Evolutionary conservation across 2,329 filamentous ascomycete species (phyloP), one percentile per base, ranked within the genome.

Genomic region (Ceratocystis cacaofunesta): DNA sequence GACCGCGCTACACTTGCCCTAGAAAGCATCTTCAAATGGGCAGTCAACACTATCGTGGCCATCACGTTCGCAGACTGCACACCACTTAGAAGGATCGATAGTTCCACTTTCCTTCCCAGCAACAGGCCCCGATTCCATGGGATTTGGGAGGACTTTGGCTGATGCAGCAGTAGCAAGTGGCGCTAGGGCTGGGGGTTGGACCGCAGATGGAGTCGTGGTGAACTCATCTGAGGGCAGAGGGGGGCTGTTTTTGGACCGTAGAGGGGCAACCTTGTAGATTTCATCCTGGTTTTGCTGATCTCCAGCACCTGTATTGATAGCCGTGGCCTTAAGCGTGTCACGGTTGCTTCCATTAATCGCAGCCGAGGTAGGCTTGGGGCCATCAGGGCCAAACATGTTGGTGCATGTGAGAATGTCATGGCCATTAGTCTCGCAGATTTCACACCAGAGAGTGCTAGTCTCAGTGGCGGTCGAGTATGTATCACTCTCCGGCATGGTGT

Each of bases 31-130:
- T 76, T 96, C 92, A 75, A 95, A 88, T 12, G 92, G 91, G 75
- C 92, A 96, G 75, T 95, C 90, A 68, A 95, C 92, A 72, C 92
- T 96, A 75, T 96, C 89, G 74, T 99, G 94, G 15, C 94, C 94
- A 72, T 99, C 94, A 68, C 90, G 85, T 78, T 99, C 94, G 74
- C 94, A 99, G 57, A 97, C 80, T 17, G 94, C 94, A 75, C 94
- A 99, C 94, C 94, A 99, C 77, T 96, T 96, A 68, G 87, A 83
- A 65, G 86, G 84, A 71, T 97, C 90, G 69, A 92, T 80, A 60
- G 89, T 78, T 0, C 88, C 88, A 65, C 85, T 90, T 69, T 87
- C 84, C 77, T 90, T 92, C 63, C 89, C 89, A 3, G 89, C 87
- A 28, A 90, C 82, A 1, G 89, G 86, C 1, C 84, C 85, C 64